Base-by-base conservation (phyloP, 371 early-diverging fungal species). In the Lichtheimia ornata region DNA sequence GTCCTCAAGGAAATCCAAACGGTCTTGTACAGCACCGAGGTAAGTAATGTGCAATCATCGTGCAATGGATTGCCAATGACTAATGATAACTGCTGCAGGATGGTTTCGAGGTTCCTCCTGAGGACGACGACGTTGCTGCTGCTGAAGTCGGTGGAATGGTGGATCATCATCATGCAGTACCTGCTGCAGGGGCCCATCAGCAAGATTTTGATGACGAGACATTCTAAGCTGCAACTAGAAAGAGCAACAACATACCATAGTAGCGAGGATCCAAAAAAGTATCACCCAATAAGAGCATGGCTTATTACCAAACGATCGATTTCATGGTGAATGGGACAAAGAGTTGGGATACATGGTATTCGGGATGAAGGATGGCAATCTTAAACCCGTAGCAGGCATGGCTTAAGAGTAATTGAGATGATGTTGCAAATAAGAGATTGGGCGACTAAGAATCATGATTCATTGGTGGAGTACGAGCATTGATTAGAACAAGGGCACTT, bases 1-100 rank as follows among this genome's bases (percentile, higher is more conserved):
- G 67, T 92, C 41, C 70, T 92, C 53, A 88, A 88, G 71, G 84
- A 93, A 2, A 85, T 95, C 65, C 91, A 92, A 67, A 77, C 71
- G 13, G 84, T 91, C 50, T 81, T 93, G 62, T 94, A 94, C 66
- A 90, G 84, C 72, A 94, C 94, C 53, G 95, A 94, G 69, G 96
- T 79, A 43, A 40, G 45, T 9, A 25, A 25, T 53, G 28, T 22
- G n/a, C 4, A 1, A 35, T 5, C 12, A 13, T 17, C 22, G 47
- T 35, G 20, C 4, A 35, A 45, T 45, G 1, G 40, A 45, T 43
- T 44, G 14, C 50, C 20, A 25, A 50, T 53, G 24, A 52, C 27
- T 53, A 22, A 11, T 59, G 4, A 22, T 58, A 42, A 12, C 3
- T 28, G 2, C n/a, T 42, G 17, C 61, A 65, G 67, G 75, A 71